Conservation (phyloP, 371 early-diverging fungal species). For the Actinomortierella wolfii region DNA sequence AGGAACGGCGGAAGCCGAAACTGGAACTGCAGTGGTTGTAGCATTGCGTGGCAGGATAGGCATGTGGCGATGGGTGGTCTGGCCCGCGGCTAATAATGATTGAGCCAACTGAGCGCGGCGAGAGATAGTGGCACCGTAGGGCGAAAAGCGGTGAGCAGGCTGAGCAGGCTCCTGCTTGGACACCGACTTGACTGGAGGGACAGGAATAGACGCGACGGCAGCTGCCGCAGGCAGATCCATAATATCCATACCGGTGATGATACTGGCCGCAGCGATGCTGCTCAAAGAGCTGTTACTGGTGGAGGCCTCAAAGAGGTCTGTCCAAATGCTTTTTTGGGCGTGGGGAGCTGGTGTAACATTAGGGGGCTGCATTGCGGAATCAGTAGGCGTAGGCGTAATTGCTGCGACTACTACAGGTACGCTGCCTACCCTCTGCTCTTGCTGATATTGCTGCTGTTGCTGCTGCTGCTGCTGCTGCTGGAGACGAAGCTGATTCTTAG, state of each 20-base stretch:
- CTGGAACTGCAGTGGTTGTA: slow-evolving; percentile 7
- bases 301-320: no score
- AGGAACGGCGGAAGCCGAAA: slow-evolving; percentile 24
- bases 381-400: slow-evolving; percentile 4
- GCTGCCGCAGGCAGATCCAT: no score
- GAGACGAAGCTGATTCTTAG: slow-evolving; percentile 7
- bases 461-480: slow-evolving; percentile 7
- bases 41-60: slow-evolving; percentile 1
- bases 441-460: slow-evolving; percentile 17
- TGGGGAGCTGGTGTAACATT: not conserved
- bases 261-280: no score
- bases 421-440: slow-evolving; percentile 1
- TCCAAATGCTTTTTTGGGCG: not conserved
- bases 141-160: not conserved
- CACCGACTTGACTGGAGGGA: slow-evolving; percentile 1
- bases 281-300: no score
- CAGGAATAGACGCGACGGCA: not conserved
- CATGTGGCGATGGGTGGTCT: no score
- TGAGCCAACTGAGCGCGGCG: not conserved
- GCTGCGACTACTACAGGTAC: not conserved
- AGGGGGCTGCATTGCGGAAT: slow-evolving; percentile 8
- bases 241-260: no score
- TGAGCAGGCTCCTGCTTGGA: not conserved
- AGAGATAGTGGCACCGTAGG: slow-evolving; percentile 1
- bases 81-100: no score